These are phyloP conservation scores for Olyra latifolia DNA, from an alignment of 176 grass and related monocot species.

Conservation along the genomic window DNA sequence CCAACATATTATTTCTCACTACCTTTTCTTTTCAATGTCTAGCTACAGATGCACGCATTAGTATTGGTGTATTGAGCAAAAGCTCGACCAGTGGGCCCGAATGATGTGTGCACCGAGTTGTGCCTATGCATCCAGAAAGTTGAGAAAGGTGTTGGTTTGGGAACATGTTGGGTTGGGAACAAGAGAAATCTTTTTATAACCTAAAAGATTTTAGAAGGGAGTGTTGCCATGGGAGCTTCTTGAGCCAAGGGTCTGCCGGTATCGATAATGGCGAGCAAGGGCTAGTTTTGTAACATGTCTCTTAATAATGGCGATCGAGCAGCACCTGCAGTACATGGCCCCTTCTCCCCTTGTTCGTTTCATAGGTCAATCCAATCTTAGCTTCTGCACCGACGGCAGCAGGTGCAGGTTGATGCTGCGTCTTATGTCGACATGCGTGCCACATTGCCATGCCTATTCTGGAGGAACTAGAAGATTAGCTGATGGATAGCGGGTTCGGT, in stretches of 20 bases:
- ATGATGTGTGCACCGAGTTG: background rate
- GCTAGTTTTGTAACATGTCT: slow-evolving; percentile 8
- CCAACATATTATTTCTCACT: too few relatives aligned
- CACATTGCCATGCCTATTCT: too few relatives aligned
- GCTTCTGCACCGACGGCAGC: too few relatives aligned
- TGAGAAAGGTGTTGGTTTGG: background rate
- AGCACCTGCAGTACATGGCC: too few relatives aligned
- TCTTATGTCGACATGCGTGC: too few relatives aligned
- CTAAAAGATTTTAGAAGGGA: background rate
- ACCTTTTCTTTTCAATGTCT: background rate
- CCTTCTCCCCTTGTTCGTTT: too few relatives aligned
- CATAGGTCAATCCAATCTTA: too few relatives aligned
- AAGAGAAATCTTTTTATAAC: slow-evolving; percentile 2
- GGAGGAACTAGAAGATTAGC: background rate
- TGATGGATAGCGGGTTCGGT: background rate
- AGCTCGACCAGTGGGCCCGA: background rate
- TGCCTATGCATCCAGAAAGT: background rate
- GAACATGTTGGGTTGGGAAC: too few relatives aligned
- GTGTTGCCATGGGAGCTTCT: background rate
- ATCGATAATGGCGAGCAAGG: slow-evolving; percentile 28
- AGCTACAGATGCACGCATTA: background rate
- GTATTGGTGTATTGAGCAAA: background rate
- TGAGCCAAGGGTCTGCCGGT: slow-evolving; percentile 29
- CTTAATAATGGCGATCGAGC: background rate
- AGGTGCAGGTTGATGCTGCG: too few relatives aligned